Evolutionary conservation across 78 protist genomes (phyloP), one percentile per base, ranked within the genome.

Genomic region (Carpediemonas membranifera): DNA sequence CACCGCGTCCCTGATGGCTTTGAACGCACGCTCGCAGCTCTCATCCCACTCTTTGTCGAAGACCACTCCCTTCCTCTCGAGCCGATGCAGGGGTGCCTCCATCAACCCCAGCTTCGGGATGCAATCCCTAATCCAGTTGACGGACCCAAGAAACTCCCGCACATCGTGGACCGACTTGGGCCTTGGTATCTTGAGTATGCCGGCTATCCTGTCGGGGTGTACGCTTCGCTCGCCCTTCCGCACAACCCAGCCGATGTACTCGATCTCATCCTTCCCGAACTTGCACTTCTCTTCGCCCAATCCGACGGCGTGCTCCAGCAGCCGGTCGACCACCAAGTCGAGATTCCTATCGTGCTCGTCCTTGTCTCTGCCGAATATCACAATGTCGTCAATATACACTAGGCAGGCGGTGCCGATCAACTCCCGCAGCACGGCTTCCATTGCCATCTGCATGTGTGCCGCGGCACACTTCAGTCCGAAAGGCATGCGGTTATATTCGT

Each of bases 401-500:
- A 41, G 47, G 47, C 47, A 41, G 47, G 47, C 47, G 16, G 7
- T 57, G 52, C 56, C 63, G 11, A 56, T 0, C 9, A 19, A 1
- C 25, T 41, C 35, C 28, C 1, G 2, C 35, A 70, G 39, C 36
- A 56, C 37, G 18, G 9, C 0, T 0, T 73, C 2, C 64, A 73
- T 62, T 21, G 30, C 15, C 13, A n/a, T 13, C 11, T 39, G 55
- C 39, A 65, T 65, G 7, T 65, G 31, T 19, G 65, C 24, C 0
- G 76, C 76, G 9, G 68, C 76, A 56, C 63, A 62, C 44, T 24
- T 53, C 33, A 63, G 34, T 2, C 81, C 81, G 28, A 76, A 76
- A 1, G 81, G 81, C 39, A 67, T 33, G 1, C 58, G 68, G 11
- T 3, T 5, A 31, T 7, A 76, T 27, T 68, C 70, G 34, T 31